These are phyloP conservation scores for Boletus sp. DNA, from an alignment of 768 basidiomycete species.

Conservation along the genomic window DNA sequence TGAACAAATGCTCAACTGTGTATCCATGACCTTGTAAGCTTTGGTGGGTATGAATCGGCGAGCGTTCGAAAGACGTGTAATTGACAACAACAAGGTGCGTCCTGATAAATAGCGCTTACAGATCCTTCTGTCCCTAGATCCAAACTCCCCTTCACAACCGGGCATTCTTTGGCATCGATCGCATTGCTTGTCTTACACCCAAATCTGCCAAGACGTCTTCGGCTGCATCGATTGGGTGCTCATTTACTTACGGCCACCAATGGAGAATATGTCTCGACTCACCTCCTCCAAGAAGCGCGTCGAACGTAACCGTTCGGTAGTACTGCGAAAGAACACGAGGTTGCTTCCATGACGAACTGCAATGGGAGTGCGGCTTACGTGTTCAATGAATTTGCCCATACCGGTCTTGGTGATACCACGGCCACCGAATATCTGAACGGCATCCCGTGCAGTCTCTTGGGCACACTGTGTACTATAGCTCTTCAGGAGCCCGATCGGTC, in stretches of 20 bases:
- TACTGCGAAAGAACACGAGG: conserved; percentile 23
- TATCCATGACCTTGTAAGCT: not conserved
- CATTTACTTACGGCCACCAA: not conserved
- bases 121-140: not conserved
- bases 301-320: conserved; percentile 32
- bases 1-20: not conserved
- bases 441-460: conserved; percentile 78
- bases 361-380: conserved; percentile 32
- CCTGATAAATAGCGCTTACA: not conserved
- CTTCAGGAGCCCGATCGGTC: conserved; percentile 79
- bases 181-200: conserved; percentile 77
- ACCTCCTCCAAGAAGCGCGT: conserved; percentile 65
- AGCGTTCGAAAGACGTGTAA: not conserved
- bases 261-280: conserved; percentile 4
- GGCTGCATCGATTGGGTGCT: conserved; percentile 33
- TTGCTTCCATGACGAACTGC: not conserved
- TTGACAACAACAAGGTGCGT: not conserved
- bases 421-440: conserved; percentile 78
- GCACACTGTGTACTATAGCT: conserved; percentile 72
- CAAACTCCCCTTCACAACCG: conserved; percentile 41
- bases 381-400: conserved; percentile 59
- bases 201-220: conserved; percentile 76
- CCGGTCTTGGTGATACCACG: conserved; percentile 80
- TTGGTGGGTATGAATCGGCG: not conserved
- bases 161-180: conserved; percentile 66